These are phyloP conservation scores for Thalassiosira mediterranea DNA, from an alignment of 352 stramenopile genomes.

Conservation along the genomic window DNA sequence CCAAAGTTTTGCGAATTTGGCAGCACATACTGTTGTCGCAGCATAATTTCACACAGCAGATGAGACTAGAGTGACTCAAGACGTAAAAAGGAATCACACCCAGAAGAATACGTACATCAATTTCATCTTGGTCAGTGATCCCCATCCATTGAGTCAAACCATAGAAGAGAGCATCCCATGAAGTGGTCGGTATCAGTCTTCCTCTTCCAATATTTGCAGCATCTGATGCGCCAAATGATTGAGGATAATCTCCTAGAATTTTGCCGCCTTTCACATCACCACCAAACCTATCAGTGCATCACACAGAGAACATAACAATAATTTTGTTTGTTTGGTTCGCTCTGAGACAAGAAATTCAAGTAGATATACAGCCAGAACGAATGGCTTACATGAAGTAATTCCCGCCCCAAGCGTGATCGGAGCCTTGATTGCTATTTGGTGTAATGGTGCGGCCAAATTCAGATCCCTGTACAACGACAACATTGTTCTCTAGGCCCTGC, in stretches of 20 bases:
- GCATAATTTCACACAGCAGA: too few species aligned
- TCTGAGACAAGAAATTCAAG: not conserved
- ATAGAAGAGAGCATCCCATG: constrained; percentile 70
- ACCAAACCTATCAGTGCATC: constrained; percentile 36
- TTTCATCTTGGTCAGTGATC: constrained; percentile 51
- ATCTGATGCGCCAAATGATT: constrained; percentile 33
- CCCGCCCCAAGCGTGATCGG: constrained; percentile 58
- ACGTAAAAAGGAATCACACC: not conserved
- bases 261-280: constrained; percentile 61
- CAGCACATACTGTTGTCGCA: constrained; percentile 25
- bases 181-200: constrained; percentile 65
- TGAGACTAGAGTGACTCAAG: not conserved
- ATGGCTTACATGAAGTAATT: constrained; percentile 57
- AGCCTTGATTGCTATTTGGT: constrained; percentile 55
- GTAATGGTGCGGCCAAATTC: constrained; percentile 82
- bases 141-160: constrained; percentile 67
- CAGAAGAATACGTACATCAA: constrained; percentile 15
- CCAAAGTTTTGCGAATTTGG: constrained; percentile 50
- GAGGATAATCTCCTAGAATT: constrained; percentile 71
- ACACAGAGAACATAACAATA: not conserved
- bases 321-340: not conserved
- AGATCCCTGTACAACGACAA: constrained; percentile 57
- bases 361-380: too few species aligned
- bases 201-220: constrained; percentile 55
- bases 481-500: constrained; percentile 36